A percentile compares a stretch with the other conserved stretches of the same genome.
These are phyloP conservation scores for Leishmania turanica DNA, from an alignment of 208 protist genomes.

Conservation along the genomic window DNA sequence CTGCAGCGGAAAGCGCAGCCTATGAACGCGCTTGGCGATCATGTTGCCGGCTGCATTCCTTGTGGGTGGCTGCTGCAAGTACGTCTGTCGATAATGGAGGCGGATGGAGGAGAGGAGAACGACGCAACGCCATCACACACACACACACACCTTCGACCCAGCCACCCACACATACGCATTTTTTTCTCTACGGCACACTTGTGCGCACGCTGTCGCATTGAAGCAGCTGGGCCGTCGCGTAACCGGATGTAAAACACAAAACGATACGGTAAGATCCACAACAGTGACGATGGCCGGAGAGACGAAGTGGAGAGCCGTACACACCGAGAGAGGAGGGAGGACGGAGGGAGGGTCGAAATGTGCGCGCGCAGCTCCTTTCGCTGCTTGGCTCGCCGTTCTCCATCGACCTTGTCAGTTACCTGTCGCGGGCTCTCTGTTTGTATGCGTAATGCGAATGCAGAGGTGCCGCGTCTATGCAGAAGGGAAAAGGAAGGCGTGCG, in stretches of 20 bases:
- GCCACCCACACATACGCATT: neutral
- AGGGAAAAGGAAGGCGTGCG: conserved; percentile 3
- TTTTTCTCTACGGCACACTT: neutral
- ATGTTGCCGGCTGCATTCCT: neutral
- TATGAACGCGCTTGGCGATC: neutral
- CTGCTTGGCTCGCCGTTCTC: neutral
- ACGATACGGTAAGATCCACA: neutral
- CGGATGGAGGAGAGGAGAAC: neutral
- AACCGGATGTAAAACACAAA: neutral
- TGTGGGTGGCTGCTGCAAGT: neutral
- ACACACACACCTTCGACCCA: too few species aligned
- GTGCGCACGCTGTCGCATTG: neutral
- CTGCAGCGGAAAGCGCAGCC: neutral
- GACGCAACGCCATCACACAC: neutral
- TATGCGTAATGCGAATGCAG: neutral
- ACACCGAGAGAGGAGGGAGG: neutral
- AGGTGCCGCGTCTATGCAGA: neutral
- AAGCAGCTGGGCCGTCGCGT: neutral
- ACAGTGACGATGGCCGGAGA: neutral
- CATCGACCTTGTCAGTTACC: neutral
- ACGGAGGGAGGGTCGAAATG: neutral
- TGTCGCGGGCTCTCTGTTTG: neutral
- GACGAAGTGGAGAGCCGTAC: neutral
- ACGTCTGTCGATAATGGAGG: neutral
- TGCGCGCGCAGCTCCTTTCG: neutral